phyloP scores from a whole-genome alignment of 805 yeast genomes.

The Hemisphaericaspora nanyangensis region DNA sequence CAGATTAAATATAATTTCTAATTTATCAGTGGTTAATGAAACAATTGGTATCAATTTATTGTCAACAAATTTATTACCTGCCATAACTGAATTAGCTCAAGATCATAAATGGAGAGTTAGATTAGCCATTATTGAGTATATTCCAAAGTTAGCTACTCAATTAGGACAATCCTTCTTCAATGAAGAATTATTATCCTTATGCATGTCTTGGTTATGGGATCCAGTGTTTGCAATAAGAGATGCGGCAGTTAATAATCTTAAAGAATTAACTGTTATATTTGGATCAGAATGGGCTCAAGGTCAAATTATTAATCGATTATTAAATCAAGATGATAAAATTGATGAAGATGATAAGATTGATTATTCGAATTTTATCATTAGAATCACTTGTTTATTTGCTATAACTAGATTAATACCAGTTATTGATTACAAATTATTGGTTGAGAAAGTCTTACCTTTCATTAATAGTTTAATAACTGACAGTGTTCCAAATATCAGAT shows the following conservation, averaged over 20 bases:
- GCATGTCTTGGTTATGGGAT: constrained; percentile 99
- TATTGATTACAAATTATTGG: constrained; percentile 51
- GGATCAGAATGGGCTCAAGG: constrained; percentile 92
- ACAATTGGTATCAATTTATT: constrained; percentile 88
- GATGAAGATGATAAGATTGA: constrained; percentile 36
- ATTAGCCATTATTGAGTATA: constrained; percentile 93
- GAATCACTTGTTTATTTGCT: constrained; percentile 88
- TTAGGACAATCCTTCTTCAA: constrained; percentile 91
- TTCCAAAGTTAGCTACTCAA: constrained; percentile 91
- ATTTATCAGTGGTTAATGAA: constrained; percentile 86
- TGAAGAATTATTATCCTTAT: constrained; percentile 82
- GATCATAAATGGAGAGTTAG: constrained; percentile 98
- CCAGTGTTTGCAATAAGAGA: constrained; percentile 94
- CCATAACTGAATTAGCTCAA: constrained; percentile 91
- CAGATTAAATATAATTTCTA: constrained; percentile 87
- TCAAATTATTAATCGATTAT: constrained; percentile 75
- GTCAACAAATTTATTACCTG: constrained; percentile 87
- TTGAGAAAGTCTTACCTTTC: constrained; percentile 73
- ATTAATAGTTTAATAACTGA: constrained; percentile 69
- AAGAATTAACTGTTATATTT: constrained; percentile 76
- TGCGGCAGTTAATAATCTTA: constrained; percentile 86
- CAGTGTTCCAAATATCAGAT: constrained; percentile 90
- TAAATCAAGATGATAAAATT: constrained; percentile 21
- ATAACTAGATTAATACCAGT: constrained; percentile 79
- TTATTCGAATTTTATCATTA: constrained; percentile 76